A percentile compares a stretch with the other conserved stretches of the same genome.
Evolutionary conservation across 2,329 filamentous ascomycete genomes (phyloP).

Genomic region (Aspergillus niger): DNA sequence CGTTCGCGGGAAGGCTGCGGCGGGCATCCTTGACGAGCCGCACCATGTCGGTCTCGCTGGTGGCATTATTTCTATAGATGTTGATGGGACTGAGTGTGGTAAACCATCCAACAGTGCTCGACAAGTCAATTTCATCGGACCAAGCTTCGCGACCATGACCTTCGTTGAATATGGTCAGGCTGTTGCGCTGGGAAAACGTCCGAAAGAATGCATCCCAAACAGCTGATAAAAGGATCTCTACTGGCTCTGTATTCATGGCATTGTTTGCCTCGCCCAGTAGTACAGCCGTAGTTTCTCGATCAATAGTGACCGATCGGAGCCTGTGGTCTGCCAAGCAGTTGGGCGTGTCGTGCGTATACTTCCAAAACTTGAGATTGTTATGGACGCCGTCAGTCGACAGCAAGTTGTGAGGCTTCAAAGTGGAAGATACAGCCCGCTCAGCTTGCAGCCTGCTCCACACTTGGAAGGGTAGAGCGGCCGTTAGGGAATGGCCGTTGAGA

Average conservation of each 20-base stretch:
- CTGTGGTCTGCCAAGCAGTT: neutral
- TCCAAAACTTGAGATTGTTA: neutral
- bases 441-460: no score
- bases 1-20: neutral
- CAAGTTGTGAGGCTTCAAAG: neutral
- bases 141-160: conserved; percentile 27
- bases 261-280: conserved; percentile 8
- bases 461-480: no score
- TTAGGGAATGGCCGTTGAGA: neutral
- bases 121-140: conserved; percentile 19
- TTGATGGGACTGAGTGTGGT: conserved; percentile 9
- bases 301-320: no score
- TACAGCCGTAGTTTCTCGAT: neutral
- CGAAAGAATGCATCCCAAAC: conserved; percentile 18
- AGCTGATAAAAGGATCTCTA: conserved; percentile 25
- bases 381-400: neutral
- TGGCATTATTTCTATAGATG: neutral
- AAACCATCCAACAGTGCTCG: conserved; percentile 28
- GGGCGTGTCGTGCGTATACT: neutral
- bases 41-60: neutral
- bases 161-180: conserved; percentile 25
- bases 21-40: neutral
- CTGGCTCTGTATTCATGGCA: conserved; percentile 19
- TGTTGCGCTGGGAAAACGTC: conserved; percentile 12
- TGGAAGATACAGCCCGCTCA: neutral